Evolutionary conservation across 148 eudicot genomes (phyloP), one percentile per base, ranked within the genome.

Genomic region (Limonium bicolor): DNA sequence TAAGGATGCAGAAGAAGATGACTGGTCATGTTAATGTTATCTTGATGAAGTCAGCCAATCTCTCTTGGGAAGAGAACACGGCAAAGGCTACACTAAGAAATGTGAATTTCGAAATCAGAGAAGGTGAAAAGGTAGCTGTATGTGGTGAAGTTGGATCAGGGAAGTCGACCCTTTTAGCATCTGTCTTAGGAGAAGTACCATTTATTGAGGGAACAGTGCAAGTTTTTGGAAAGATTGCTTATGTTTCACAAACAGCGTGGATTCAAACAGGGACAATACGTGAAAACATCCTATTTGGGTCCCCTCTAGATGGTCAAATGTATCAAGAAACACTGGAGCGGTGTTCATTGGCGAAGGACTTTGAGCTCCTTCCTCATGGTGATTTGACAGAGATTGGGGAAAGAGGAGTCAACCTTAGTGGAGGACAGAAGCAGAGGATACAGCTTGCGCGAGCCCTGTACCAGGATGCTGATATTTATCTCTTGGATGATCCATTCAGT

Each of bases 111-210:
- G 77, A 59, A 53, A 78, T 77, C 50, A 54, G 39, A 51, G 50
- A 52, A 12, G 81, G 94, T 53, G 72, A 77, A 39, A 88, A 76
- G 58, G 51, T 83, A 17, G 96, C 94, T 27, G 64, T 83, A 13
- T 88, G 94, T 53, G 96, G 96, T 20, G 94, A 88, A 56, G 96
- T 88, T 27, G 96, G 96, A 6, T 83, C 96, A 1, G 96, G 96
- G 13, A 87, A 87, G 60, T 79, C 96, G 2, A 79, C 94, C 17
- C 72, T 87, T 60, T 60, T 88, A 16, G 80, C 96, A 17, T 65
- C 94, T 11, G 57, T 83, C 65, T 92, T 88, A 17, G 90, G 90
- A 47, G 96, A 88, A 76, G 80, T 83, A 37, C 83, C 96, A 16
- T 66, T 34, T 48, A 62, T 63, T 30, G 55, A 67, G 36, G 96